Percentiles rank a stretch among this genome's conserved stretches.
Evolutionary conservation across 2,329 filamentous ascomycete genomes (phyloP).

Genomic region (Aspergillus quadricinctus): DNA sequence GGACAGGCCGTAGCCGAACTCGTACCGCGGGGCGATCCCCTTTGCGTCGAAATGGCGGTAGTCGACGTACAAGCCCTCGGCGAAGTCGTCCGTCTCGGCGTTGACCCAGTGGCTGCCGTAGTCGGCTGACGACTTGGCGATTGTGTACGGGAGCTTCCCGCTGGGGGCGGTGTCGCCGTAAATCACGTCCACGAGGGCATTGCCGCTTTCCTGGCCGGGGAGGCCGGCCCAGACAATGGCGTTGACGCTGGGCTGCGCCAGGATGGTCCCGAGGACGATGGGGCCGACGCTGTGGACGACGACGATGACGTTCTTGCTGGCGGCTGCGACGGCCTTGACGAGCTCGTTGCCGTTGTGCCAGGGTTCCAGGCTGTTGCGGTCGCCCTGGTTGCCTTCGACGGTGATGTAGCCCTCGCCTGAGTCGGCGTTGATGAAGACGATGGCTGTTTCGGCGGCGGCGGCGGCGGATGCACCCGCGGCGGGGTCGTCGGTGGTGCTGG

Average conservation of each 20-base stretch:
- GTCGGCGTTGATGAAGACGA: constrained; percentile 49
- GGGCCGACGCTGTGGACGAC: constrained; percentile 62
- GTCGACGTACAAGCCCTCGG: constrained; percentile 51
- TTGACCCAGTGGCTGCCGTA: constrained; percentile 34
- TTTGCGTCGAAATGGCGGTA: constrained; percentile 53
- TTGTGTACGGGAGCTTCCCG: constrained; percentile 60
- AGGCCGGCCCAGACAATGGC: constrained; percentile 61
- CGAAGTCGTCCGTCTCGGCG: constrained; percentile 38
- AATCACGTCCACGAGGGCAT: constrained; percentile 43
- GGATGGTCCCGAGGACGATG: constrained; percentile 50
- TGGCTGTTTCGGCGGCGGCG: constrained; percentile 35
- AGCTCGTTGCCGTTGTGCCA: constrained; percentile 25
- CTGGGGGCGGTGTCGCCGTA: constrained; percentile 42
- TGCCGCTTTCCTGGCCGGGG: constrained; percentile 53
- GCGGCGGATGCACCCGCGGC: constrained; percentile 35
- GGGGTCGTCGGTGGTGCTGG: constrained; percentile 37
- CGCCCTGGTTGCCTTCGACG: constrained; percentile 53
- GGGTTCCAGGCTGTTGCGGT: constrained; percentile 41
- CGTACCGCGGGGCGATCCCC: constrained; percentile 49
- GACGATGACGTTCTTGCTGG: constrained; percentile 60
- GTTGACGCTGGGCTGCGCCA: constrained; percentile 61
- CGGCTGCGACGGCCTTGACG: constrained; percentile 52
- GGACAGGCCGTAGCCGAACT: constrained; percentile 54
- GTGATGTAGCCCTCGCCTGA: constrained; percentile 49
- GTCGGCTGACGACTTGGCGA: constrained; percentile 52